Conservation (phyloP, 2,329 filamentous ascomycete genomes). For the Aspergillus piperis region DNA sequence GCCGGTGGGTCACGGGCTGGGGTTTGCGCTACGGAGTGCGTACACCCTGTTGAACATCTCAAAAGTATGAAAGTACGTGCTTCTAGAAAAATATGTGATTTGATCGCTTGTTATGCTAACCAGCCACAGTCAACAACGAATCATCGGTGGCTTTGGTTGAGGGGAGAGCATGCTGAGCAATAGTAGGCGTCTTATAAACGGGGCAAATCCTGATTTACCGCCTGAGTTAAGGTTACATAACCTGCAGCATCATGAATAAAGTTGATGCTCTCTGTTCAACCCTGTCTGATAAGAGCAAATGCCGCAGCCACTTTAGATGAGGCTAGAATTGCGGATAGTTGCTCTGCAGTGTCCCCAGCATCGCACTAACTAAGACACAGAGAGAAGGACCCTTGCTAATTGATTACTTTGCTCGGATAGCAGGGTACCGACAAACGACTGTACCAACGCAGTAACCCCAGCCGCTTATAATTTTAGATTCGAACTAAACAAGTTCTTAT, state of each 20-base stretch:
- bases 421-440: too few species aligned
- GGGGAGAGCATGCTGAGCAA: not conserved
- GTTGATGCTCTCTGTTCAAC: constrained; percentile 1
- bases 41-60: not conserved
- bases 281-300: not conserved
- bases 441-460: not conserved
- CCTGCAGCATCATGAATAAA: constrained; percentile 6
- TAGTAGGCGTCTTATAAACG: not conserved
- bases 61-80: not conserved
- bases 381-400: not conserved
- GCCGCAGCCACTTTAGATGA: not conserved
- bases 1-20: not conserved
- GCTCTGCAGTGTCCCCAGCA: not conserved
- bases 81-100: not conserved
- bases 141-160: not conserved
- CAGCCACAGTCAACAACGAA: not conserved
- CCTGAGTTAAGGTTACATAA: constrained; percentile 2
- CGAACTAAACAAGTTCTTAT: not conserved
- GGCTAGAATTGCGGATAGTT: not conserved
- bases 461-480: not conserved
- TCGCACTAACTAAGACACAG: not conserved
- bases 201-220: not conserved
- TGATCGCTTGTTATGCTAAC: not conserved
- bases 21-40: not conserved
- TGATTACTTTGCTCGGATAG: too few species aligned